These are phyloP conservation scores for Yarrowia yakushimensis DNA, from an alignment of 805 yeast species.

Conservation along the genomic window DNA sequence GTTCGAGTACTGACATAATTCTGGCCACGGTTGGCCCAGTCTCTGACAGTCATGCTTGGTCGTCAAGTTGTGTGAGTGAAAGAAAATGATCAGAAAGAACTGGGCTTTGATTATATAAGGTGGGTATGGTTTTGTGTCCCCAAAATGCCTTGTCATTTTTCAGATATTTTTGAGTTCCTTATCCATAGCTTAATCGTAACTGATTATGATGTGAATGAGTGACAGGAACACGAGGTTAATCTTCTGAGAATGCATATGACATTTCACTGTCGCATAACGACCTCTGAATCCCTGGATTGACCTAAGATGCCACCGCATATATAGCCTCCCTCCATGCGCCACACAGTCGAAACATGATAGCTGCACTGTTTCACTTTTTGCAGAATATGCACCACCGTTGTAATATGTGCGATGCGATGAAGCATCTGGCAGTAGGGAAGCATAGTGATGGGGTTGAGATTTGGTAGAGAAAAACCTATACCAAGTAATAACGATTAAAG, in stretches of 20 bases:
- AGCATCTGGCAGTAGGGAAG: background rate
- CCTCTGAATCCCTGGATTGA: too few relatives aligned
- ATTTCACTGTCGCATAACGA: background rate
- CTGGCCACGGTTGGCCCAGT: constrained; percentile 5
- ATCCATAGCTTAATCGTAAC: background rate
- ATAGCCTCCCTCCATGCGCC: background rate
- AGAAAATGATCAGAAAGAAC: too few relatives aligned
- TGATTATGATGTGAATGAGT: background rate
- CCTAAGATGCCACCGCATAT: too few relatives aligned
- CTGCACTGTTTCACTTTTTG: constrained; percentile 6
- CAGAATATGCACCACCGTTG: constrained; percentile 7
- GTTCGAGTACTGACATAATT: background rate
- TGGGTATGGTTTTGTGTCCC: constrained; percentile 5
- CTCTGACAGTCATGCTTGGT: constrained; percentile 1
- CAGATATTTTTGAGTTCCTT: background rate
- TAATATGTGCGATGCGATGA: background rate
- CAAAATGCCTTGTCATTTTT: background rate
- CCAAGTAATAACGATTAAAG: too few relatives aligned
- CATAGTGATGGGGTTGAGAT: too few relatives aligned
- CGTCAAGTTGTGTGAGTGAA: background rate
- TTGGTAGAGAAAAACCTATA: too few relatives aligned
- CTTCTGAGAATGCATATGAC: background rate
- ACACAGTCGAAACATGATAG: background rate
- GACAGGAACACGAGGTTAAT: constrained; percentile 3
- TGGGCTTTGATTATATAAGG: background rate